Base-by-base conservation (phyloP, 345 rosid genomes). In the Citrus sp. region DNA sequence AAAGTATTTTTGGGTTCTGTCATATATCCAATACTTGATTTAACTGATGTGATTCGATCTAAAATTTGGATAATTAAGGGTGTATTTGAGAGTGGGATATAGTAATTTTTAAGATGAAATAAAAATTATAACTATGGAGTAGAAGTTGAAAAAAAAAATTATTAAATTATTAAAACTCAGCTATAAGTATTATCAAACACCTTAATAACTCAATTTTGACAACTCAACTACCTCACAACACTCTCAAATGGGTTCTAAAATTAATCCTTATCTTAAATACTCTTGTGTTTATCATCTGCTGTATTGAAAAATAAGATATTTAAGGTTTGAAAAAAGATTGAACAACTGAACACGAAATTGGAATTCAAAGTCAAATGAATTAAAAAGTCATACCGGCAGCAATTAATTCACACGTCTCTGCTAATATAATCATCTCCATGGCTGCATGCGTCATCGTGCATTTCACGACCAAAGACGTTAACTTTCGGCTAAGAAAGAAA, bases 41-140 rank as follows among this genome's bases (percentile, higher is more conserved):
- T 46, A 46, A 46, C 51, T 3, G 51, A 46, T 13, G 5, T 13
- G 51, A 12, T 32, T 46, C 16, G 1, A 42, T 42, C 0, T 42
- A 6, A 42, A 42, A 42, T 10, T 0, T 40, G 1, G 49, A 40
- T 0, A 34, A 34, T 34, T 34, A 34, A 34, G 0, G 0, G 1
- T 32, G 0, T 32, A 0, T 32, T 3, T 32, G 0, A 0, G 0
- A 32, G 5, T 32, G 0, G 0, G 0, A 0, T 32, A 0, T 0
- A 4, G 0, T 32, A 32, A 32, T 0, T 32, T 32, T 32, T 32
- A 32, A 32, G 0, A 0, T 32, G 0, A 0, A 32, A 0, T 32
- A 32, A 32, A 32, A 32, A 0, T 0, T 32, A 32, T 32, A 32
- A 0, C 3, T 32, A 0, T 32, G 0, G 0, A 32, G 0, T 32